Evolutionary conservation across 257 asterid genomes (phyloP), one percentile per base, ranked within the genome.

Genomic region (Thymus mandschuricus): DNA sequence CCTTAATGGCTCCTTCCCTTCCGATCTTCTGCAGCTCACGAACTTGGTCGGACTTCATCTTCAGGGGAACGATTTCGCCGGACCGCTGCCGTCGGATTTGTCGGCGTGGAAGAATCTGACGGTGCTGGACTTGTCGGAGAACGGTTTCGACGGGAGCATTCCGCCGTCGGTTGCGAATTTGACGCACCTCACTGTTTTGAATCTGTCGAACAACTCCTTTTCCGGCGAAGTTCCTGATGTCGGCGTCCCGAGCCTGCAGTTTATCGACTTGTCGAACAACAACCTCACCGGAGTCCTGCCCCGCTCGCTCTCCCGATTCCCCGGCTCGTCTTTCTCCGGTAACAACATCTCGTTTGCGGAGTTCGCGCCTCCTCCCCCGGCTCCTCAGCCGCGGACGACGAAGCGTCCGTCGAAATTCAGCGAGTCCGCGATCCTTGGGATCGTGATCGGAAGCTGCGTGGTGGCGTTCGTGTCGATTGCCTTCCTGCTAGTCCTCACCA

Each of bases 161-260:
- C 85, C 90, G 8, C 10, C 80, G 44, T 85, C 87, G 3, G 3
- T 82, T 11, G 69, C 75, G 7, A 85, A 72, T 74, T 33, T 83
- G 70, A 69, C 81, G 2, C 86, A 67, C 15, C 69, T 85, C 48
- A 72, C 75, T 9, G 78, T 49, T 61, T 28, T 85, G 55, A 75
- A 57, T 75, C 83, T 85, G 6, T 86, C 90, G 29, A 83, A 83
- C 30, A 85, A 85, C 77, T 75, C 78, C 0, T 63, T 85, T 33
- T 78, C 87, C 33, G 90, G 90, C 41, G 84, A 76, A 33, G 62
- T 82, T 69, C 90, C 90, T 56, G 86, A 85, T 65, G 46, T 82
- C 27, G 45, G 68, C 40, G 63, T 76, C 69, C 86, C 86, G 2
- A 77, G 83, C 69, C 51, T 84, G 72, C 82, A 66, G 44, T 41